Conservation (phyloP, 305 asterid genomes). For the Plantago rigida region DNA sequence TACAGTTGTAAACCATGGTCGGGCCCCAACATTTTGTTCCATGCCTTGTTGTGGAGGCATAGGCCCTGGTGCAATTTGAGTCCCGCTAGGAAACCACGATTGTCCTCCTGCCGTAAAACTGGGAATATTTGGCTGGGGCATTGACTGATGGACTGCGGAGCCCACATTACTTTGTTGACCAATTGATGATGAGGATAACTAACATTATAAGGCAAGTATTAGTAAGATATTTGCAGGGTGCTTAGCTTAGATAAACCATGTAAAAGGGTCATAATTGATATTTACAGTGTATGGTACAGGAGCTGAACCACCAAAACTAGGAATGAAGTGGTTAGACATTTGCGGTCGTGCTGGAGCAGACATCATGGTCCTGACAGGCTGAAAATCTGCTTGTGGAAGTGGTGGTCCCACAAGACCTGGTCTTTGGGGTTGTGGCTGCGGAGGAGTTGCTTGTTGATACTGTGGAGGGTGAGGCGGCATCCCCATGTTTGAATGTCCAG, state of each 20-base stretch:
- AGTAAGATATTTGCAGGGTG: background rate
- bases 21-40: constrained; percentile 41
- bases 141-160: constrained; percentile 27
- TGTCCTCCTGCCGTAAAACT: constrained; percentile 48
- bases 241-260: too few relatives aligned
- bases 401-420: constrained; percentile 47
- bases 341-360: constrained; percentile 44
- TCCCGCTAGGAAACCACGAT: constrained; percentile 55
- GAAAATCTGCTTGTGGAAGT: constrained; percentile 43
- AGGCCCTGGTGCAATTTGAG: constrained; percentile 43
- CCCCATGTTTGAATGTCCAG: constrained; percentile 47
- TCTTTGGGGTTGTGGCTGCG: constrained; percentile 44
- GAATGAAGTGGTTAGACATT: constrained; percentile 48
- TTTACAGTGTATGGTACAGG: constrained; percentile 43
- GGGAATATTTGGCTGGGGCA: constrained; percentile 41
- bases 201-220: background rate
- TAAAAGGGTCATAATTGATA: background rate
- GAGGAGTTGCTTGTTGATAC: constrained; percentile 51
- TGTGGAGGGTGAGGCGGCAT: constrained; percentile 61
- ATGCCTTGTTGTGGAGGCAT: constrained; percentile 39
- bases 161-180: too few relatives aligned
- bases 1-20: constrained; percentile 38
- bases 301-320: constrained; percentile 53
- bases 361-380: constrained; percentile 41
- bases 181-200: too few relatives aligned